phyloP scores from a whole-genome alignment of 768 basidiomycete genomes.

The Suillus occidentalis region DNA sequence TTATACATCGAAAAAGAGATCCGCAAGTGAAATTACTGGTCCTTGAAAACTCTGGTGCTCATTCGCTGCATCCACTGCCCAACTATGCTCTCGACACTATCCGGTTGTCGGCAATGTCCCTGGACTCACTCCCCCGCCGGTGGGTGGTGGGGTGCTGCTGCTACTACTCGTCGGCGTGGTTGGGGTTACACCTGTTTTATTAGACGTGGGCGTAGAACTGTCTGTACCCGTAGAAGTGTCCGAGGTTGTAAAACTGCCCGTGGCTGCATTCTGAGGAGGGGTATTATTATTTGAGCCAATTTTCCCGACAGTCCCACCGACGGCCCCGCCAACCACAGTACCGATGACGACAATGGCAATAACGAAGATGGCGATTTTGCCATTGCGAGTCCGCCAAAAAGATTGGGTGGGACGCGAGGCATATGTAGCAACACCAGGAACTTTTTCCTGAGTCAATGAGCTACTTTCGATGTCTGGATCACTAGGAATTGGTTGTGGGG shows the following conservation, averaged over 20 bases:
- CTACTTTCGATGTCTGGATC: slow-evolving; percentile 11
- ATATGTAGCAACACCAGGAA: neutral
- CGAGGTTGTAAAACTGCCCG: neutral
- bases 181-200: neutral
- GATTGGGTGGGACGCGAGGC: slow-evolving; percentile 21
- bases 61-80: neutral
- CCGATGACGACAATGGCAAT: slow-evolving; percentile 44
- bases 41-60: neutral
- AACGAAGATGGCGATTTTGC: slow-evolving; percentile 40
- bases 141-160: too few relatives aligned
- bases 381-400: slow-evolving; percentile 52
- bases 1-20: neutral
- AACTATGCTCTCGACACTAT: too few relatives aligned
- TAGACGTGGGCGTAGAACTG: neutral
- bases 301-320: slow-evolving; percentile 47
- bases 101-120: too few relatives aligned
- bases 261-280: neutral
- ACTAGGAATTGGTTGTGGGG: slow-evolving; percentile 13
- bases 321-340: slow-evolving; percentile 57
- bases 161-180: too few relatives aligned
- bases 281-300: neutral
- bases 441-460: slow-evolving; percentile 15
- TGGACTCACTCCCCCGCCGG: too few relatives aligned
- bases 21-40: neutral
- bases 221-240: too few relatives aligned